Evolutionary conservation across 148 eudicot genomes (phyloP), one percentile per base, ranked within the genome.

Genomic region (Persicaria maculosa): DNA sequence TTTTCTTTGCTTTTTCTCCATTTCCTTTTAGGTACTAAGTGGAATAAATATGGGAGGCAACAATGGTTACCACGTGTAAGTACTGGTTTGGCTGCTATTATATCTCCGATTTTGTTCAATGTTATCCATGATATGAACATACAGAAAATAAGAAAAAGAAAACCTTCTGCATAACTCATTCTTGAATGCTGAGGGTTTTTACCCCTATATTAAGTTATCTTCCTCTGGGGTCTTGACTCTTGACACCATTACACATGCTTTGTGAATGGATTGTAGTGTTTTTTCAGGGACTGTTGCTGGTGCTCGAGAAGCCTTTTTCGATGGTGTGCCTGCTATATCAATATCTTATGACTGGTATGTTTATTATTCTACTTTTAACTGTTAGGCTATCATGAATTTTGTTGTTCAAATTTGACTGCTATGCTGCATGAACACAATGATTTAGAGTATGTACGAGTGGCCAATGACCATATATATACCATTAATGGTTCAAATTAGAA

Each of bases 21-120:
- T 47, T 81, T 9, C 6, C 61, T 65, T 83, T 71, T 89, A 94
- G 98, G 98, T 95, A 44, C 81, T 95, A 76, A 95, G 97, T 81
- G 98, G 98, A 81, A 95, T 95, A 83, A 95, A 95, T 78, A 90
- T 79, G 90, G 98, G 98, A 80, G 90, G 91, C 88, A 95, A 95
- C 77, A 90, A 96, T 62, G 97, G 98, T 83, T 88, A 86, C 87
- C 92, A 95, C 80, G 83, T 88, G 97, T 95, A 19, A 88, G 98
- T 88, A 77, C 67, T 68, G 25, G 40, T 9, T 20, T 22, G 31
- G 46, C n/a, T 40, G 47, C 43, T 65, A 12, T 36, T 12, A 36
- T 14, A 12, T 14, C 19, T 65, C 70, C 17, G 17, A 36, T 14
- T 19, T 65, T 65, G 20, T 40, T 40, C 36, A 6, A 14, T 14